A percentile compares a stretch with the other conserved stretches of the same genome.
Evolutionary conservation across 257 asterid genomes (phyloP).

Genomic region (Solanum sitiens): DNA sequence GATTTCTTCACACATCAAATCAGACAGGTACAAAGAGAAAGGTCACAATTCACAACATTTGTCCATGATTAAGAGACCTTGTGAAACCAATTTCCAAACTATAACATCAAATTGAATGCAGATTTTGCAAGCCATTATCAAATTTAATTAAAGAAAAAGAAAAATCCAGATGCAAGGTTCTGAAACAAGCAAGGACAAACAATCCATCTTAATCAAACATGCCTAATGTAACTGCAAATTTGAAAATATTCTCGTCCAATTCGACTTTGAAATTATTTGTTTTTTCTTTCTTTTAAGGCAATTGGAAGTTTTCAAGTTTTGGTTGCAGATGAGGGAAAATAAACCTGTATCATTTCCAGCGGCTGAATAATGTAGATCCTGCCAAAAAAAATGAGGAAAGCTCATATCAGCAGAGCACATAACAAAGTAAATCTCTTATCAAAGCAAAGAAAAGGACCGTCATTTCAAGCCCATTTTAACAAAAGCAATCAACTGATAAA

Average conservation of each 20-base stretch:
- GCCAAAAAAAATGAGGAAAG: conserved; percentile 12
- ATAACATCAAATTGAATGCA: background rate
- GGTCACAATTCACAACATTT: background rate
- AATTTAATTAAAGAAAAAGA: background rate
- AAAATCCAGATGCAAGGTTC: background rate
- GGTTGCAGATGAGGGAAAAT: conserved; percentile 1
- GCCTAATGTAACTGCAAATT: background rate
- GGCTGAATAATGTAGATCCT: conserved; percentile 42
- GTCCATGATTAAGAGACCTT: background rate
- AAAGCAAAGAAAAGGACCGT: background rate
- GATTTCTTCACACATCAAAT: background rate
- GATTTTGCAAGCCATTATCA: background rate
- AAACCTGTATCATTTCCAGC: conserved; percentile 68
- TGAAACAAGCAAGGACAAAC: background rate
- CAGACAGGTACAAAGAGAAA: background rate
- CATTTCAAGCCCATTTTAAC: background rate
- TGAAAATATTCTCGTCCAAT: background rate
- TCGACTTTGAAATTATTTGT: background rate
- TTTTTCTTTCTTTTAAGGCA: background rate
- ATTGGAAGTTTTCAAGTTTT: background rate
- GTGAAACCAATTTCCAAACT: background rate
- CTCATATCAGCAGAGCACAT: background rate
- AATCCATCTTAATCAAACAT: background rate
- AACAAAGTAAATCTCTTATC: background rate
- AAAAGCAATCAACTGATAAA: background rate